phyloP scores from a whole-genome alignment of 176 grass and related monocot species.

The Oryza brachyantha region DNA sequence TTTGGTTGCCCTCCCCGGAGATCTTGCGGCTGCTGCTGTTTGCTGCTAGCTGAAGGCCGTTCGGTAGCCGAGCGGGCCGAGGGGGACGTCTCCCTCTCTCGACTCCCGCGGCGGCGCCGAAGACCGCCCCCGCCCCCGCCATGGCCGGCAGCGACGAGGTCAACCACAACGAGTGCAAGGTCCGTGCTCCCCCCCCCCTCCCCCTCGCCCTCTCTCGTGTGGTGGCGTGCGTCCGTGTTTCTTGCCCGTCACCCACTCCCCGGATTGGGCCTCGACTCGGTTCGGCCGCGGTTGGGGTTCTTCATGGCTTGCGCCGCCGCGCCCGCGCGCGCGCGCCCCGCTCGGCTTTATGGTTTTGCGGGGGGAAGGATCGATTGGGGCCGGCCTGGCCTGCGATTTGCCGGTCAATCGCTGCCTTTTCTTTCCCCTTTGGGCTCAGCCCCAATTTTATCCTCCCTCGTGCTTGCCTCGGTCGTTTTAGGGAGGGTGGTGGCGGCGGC shows the following conservation, averaged over 20 bases:
- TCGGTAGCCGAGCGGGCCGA: not conserved
- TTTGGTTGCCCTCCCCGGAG: constrained; percentile 12
- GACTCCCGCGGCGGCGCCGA: not conserved
- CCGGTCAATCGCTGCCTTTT: constrained; percentile 50
- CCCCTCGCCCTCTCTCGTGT: not conserved
- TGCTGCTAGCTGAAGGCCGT: not conserved
- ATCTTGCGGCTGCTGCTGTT: constrained; percentile 13
- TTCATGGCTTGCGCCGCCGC: constrained; percentile 27
- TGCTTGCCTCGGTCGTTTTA: constrained; percentile 34
- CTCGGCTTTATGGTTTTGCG: constrained; percentile 32
- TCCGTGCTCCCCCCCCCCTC: constrained; percentile 11
- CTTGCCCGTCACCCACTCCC: too few relatives aligned
- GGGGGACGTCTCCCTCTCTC: not conserved
- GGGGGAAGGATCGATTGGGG: constrained; percentile 26
- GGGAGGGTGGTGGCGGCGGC: not conserved
- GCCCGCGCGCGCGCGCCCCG: not conserved
- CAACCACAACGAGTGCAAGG: constrained; percentile 98
- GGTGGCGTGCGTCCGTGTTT: not conserved
- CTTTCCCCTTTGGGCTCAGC: constrained; percentile 55
- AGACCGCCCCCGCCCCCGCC: constrained; percentile 6
- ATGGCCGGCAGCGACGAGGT: constrained; percentile 99
- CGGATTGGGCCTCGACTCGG: not conserved
- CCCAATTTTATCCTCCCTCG: constrained; percentile 45
- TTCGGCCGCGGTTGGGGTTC: not conserved
- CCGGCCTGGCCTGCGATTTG: constrained; percentile 37